These are phyloP conservation scores for Vigna trinervia DNA, from an alignment of 306 rosid genomes.

Conservation along the genomic window DNA sequence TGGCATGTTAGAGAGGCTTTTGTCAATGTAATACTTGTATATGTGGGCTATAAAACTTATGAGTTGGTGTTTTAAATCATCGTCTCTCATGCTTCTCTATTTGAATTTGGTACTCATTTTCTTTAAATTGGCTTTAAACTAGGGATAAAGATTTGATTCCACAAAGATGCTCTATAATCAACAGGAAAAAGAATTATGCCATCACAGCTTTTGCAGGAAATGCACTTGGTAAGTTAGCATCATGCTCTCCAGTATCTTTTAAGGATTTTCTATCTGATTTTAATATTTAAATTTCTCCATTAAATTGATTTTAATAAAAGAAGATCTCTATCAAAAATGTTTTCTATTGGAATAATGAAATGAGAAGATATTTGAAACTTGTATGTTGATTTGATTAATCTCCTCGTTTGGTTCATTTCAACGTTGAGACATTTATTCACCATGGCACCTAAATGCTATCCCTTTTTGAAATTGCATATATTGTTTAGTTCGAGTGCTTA, in stretches of 20 bases:
- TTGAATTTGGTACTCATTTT: conserved; percentile 8
- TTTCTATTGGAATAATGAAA: conserved; percentile 23
- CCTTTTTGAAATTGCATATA: neutral
- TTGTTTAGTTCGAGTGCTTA: neutral
- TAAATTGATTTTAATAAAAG: conserved; percentile 7
- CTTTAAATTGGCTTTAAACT: conserved; percentile 11
- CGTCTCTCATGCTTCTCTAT: conserved; percentile 9
- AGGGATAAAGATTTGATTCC: conserved; percentile 47
- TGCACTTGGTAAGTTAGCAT: conserved; percentile 41
- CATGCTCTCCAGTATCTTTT: neutral
- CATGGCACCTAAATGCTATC: neutral
- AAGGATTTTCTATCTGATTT: conserved; percentile 19
- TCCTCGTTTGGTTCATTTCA: conserved; percentile 20
- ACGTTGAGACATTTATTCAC: neutral
- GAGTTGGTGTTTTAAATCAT: conserved; percentile 3
- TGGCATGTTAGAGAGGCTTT: neutral
- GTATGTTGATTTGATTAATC: conserved; percentile 5
- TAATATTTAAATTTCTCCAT: neutral
- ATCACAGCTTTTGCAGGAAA: conserved; percentile 38
- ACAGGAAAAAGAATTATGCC: conserved; percentile 24
- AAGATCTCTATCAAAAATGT: neutral
- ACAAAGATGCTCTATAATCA: conserved; percentile 20
- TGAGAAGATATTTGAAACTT: conserved; percentile 10
- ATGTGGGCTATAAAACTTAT: neutral
- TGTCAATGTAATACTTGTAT: neutral